phyloP scores from a whole-genome alignment of 495 filamentous ascomycete species.

The Penicillium coffeae region DNA sequence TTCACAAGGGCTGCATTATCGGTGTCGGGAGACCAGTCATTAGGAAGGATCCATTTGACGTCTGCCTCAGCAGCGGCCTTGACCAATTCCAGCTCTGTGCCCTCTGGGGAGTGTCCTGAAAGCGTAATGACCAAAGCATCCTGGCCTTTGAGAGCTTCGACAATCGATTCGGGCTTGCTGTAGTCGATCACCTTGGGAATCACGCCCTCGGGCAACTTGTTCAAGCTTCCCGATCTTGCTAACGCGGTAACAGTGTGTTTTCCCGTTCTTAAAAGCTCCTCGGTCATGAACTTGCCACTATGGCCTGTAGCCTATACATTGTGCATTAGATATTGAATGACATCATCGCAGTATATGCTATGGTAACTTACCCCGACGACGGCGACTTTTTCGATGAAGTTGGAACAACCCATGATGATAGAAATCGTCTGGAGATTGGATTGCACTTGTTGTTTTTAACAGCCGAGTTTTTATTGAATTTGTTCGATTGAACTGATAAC shows the following conservation, averaged over 20 bases:
- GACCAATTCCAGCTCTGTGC: constrained; percentile 47
- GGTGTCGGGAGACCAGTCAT: constrained; percentile 47
- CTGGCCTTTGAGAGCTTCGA: constrained; percentile 46
- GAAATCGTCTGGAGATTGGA: background rate
- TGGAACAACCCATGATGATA: constrained; percentile 7
- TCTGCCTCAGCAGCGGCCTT: constrained; percentile 58
- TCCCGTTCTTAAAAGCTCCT: constrained; percentile 45
- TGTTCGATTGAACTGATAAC: no score
- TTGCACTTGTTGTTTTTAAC: no score
- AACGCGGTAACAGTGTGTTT: constrained; percentile 53
- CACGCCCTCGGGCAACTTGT: constrained; percentile 40
- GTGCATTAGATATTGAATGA: background rate
- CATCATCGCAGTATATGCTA: background rate
- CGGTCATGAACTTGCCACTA: constrained; percentile 50
- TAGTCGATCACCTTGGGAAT: constrained; percentile 44
- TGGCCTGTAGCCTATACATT: constrained; percentile 53
- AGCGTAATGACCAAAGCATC: constrained; percentile 61
- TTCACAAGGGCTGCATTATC: constrained; percentile 29
- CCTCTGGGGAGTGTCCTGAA: constrained; percentile 29
- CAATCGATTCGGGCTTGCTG: constrained; percentile 31
- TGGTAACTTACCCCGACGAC: constrained; percentile 10
- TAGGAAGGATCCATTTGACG: constrained; percentile 60
- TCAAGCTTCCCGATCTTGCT: constrained; percentile 41
- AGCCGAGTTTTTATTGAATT: no score
- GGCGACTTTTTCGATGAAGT: constrained; percentile 14